phyloP scores from a whole-genome alignment of 2,329 filamentous ascomycete species.

The Paramyrothecium sp. region DNA sequence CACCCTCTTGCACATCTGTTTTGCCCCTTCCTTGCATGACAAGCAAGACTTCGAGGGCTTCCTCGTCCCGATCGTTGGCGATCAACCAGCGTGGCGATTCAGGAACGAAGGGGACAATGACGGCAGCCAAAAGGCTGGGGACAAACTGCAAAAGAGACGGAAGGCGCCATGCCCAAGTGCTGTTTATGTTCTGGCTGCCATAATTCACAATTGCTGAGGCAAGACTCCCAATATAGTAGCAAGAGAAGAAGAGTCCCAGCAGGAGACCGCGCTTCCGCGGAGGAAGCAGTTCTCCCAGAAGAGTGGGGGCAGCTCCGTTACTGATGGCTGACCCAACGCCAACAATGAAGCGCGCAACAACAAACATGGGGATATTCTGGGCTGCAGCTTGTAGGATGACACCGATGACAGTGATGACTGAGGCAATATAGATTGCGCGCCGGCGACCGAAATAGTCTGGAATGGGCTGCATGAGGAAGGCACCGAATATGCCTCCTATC shows the following conservation, averaged over 20 bases:
- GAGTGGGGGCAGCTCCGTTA: too few species aligned
- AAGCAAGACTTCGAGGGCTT: slow-evolving; percentile 32
- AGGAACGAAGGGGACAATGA: too few species aligned
- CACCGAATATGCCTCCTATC: slow-evolving; percentile 47
- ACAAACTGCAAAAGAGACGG: slow-evolving; percentile 27
- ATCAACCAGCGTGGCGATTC: slow-evolving; percentile 35
- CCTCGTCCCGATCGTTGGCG: slow-evolving; percentile 23
- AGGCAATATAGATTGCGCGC: slow-evolving; percentile 20
- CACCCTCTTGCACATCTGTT: too few species aligned
- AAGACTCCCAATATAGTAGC: too few species aligned
- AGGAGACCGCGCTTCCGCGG: too few species aligned
- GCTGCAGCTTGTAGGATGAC: slow-evolving; percentile 1
- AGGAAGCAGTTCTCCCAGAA: too few species aligned
- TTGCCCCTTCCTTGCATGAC: too few species aligned
- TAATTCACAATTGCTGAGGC: too few species aligned
- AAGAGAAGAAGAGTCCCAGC: too few species aligned
- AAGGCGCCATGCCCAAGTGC: slow-evolving; percentile 30
- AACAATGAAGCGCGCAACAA: slow-evolving; percentile 3
- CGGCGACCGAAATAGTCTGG: slow-evolving; percentile 26
- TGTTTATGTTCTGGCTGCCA: slow-evolving; percentile 21
- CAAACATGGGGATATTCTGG: slow-evolving; percentile 7
- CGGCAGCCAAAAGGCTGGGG: too few species aligned
- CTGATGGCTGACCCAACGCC: too few species aligned
- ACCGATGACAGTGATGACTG: slow-evolving; percentile 32
- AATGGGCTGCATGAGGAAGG: slow-evolving; percentile 38